Base-by-base conservation (phyloP, 2,329 filamentous ascomycete genomes). In the Aspergillus candidus region DNA sequence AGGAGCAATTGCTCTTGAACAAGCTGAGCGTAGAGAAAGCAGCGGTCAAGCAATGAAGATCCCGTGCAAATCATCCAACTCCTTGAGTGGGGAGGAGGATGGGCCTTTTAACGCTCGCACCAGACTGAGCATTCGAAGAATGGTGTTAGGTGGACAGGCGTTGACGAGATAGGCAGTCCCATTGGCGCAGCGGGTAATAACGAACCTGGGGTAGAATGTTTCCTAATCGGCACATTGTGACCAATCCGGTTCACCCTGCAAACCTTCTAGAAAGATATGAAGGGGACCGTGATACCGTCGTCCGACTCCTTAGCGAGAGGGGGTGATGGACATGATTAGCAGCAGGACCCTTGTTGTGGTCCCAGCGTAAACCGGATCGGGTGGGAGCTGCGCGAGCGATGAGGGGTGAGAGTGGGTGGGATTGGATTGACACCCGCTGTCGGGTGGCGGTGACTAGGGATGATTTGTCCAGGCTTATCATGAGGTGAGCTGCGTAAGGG, bases 181-280 rank as follows among this genome's bases (percentile, higher is more conserved):
- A 37, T 39, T 40, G 44, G 40, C 36, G 38, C 44, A 40, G 40
- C 15, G 40, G 41, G 38, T 39, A 38, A 40, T 46, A 37, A 40
- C 41, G 40, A 57, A 61, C 58, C 59, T 61, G 59, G 59, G 59
- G 59, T 62, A 62, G 57, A 45, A 52, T 36, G 41, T 35, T 38
- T 44, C 44, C 12, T 34, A 43, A 46, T 41, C 33, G 42, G 32
- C 38, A 37, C 35, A 47, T 35, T 32, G 37, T 46, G 35, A 39
- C 43, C 50, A 49, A 44, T 44, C 37, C 43, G 44, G 22, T 27
- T 44, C 46, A 38, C 44, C 41, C 42, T 48, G 52, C 35, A 46
- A 49, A 49, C 33, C 41, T 51, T 49, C 48, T 49, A 53, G 49
- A 52, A 52, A 46, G 42, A 43, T 49, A 48, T 47, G 50, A 50